phyloP scores from a whole-genome alignment of 768 basidiomycete species.

The Podaxis sp. region DNA sequence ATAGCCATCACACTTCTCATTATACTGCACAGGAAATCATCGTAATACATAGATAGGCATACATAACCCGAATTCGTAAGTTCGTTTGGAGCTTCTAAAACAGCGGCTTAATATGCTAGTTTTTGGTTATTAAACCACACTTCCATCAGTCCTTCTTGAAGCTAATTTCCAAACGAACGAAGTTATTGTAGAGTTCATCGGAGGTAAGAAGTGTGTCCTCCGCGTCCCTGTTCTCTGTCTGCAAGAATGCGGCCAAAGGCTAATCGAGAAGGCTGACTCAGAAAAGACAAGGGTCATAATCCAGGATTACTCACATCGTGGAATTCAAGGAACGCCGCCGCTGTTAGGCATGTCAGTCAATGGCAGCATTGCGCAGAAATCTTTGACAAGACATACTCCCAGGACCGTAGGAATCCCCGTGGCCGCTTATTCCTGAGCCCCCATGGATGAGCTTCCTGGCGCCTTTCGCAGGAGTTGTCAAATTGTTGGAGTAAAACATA shows the following conservation, averaged over 20 bases:
- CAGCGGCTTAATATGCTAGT: not conserved
- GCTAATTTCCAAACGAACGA: conserved; percentile 32
- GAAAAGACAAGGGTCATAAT: conserved; percentile 6
- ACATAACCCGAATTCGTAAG: not conserved
- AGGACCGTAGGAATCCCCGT: conserved; percentile 59
- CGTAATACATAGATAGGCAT: conserved; percentile 1
- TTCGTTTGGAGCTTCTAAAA: not conserved
- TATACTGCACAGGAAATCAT: not conserved
- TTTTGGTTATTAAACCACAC: not conserved
- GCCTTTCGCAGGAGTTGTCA: conserved; percentile 45
- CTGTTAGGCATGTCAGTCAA: conserved; percentile 28
- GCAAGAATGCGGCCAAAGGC: conserved; percentile 67
- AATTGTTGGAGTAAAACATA: conserved; percentile 72
- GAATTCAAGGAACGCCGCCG: conserved; percentile 68
- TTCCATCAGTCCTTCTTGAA: not conserved
- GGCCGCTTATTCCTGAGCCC: conserved; percentile 56
- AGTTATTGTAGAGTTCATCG: conserved; percentile 75
- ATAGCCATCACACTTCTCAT: not conserved
- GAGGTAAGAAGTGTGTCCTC: conserved; percentile 69
- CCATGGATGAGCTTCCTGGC: conserved; percentile 76
- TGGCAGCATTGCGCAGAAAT: not conserved
- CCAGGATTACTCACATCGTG: conserved; percentile 46
- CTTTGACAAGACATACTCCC: conserved; percentile 42
- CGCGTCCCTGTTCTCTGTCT: conserved; percentile 51
- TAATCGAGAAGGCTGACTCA: conserved; percentile 18